Evolutionary conservation across 1,139 yeast genomes (phyloP).

Genomic region (Yamadazyma dendronema): DNA sequence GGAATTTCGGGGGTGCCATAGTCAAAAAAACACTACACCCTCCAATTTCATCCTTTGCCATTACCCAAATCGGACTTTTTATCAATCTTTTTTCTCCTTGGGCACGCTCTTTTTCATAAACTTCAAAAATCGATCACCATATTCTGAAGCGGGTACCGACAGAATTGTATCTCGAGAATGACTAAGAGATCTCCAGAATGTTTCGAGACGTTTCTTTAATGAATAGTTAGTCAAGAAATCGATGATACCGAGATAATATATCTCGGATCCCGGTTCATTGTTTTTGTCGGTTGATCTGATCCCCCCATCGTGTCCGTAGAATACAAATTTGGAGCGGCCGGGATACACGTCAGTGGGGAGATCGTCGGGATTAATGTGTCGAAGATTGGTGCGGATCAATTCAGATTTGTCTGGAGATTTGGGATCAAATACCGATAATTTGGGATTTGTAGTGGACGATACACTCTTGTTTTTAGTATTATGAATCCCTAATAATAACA

Average conservation of each 20-base stretch:
- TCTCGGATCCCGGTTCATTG: constrained; percentile 61
- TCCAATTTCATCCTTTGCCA: no score
- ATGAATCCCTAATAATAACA: constrained; percentile 83
- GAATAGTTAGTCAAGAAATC: constrained; percentile 91
- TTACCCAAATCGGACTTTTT: not conserved
- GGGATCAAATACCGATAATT: constrained; percentile 50
- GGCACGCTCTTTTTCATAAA: constrained; percentile 55
- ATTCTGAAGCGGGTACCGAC: constrained; percentile 87
- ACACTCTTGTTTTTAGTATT: constrained; percentile 59
- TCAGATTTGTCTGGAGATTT: constrained; percentile 39
- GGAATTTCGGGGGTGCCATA: no score
- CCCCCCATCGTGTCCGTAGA: constrained; percentile 87
- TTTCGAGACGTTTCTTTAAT: constrained; percentile 73
- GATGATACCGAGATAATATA: constrained; percentile 90
- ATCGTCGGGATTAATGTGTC: constrained; percentile 43
- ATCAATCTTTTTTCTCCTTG: constrained; percentile 6
- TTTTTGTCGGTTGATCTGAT: constrained; percentile 68
- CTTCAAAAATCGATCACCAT: constrained; percentile 78
- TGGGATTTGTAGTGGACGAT: constrained; percentile 33
- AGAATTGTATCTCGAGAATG: constrained; percentile 73
- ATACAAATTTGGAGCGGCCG: constrained; percentile 52
- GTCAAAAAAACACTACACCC: no score
- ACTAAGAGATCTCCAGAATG: constrained; percentile 76
- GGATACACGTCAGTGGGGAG: constrained; percentile 48
- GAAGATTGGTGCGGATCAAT: constrained; percentile 48